Conservation (phyloP, 179 eudicot genomes). For the Patellifolia procumbens region DNA sequence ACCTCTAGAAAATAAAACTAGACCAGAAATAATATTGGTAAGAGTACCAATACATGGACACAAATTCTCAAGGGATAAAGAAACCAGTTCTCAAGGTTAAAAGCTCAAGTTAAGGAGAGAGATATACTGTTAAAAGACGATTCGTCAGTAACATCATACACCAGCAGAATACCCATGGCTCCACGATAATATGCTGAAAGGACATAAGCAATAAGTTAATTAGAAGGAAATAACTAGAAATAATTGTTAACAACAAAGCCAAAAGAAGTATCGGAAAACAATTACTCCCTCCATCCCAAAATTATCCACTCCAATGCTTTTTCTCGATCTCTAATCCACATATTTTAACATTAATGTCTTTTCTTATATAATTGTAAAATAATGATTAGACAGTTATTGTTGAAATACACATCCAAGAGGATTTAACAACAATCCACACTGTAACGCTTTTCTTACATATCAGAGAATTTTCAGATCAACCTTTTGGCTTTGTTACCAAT, state of each 20-base stretch:
- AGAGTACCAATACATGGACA: too few species aligned
- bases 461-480: too few species aligned
- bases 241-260: neutral
- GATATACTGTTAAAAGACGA: constrained; percentile 49
- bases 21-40: neutral
- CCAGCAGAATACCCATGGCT: constrained; percentile 54
- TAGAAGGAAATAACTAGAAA: neutral
- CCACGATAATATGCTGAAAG: constrained; percentile 52
- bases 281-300: neutral
- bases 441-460: too few species aligned
- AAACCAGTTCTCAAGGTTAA: neutral
- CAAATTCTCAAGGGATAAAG: too few species aligned
- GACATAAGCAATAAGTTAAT: constrained; percentile 14
- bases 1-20: neutral
- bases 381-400: too few species aligned
- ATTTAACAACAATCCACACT: too few species aligned
- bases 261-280: neutral
- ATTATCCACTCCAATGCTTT: too few species aligned
- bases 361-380: too few species aligned
- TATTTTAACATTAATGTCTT: too few species aligned
- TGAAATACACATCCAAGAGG: too few species aligned
- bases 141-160: constrained; percentile 51
- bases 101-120: constrained; percentile 8
- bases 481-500: too few species aligned
- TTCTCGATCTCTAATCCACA: too few species aligned